A percentile compares a stretch with the other conserved stretches of the same genome.
Evolutionary conservation across 2,329 filamentous ascomycete species (phyloP).

Genomic region (Colletotrichum euphorbiae): DNA sequence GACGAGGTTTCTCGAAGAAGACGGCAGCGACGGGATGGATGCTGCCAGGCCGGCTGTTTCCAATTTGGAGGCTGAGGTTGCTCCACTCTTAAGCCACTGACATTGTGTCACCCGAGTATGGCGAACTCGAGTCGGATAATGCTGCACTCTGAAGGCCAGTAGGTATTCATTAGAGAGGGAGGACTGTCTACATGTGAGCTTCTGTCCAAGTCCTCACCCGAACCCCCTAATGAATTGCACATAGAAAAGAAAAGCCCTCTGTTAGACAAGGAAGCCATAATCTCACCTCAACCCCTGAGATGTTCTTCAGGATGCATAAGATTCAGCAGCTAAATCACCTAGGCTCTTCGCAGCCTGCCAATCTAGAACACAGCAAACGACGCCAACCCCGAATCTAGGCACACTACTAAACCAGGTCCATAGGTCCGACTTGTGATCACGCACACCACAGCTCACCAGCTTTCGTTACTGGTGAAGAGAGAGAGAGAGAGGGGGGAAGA

Average conservation of each 20-base stretch:
- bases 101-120: background rate
- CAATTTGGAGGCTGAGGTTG: conserved; percentile 41
- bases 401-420: background rate
- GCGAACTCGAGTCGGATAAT: background rate
- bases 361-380: background rate
- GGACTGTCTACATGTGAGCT: background rate
- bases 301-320: too few species aligned
- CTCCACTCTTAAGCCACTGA: background rate
- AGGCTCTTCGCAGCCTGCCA: too few species aligned
- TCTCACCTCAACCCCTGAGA: too few species aligned
- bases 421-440: conserved; percentile 5
- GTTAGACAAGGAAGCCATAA: too few species aligned
- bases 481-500: too few species aligned
- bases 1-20: conserved; percentile 48
- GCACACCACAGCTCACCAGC: background rate
- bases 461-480: background rate
- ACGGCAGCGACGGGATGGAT: conserved; percentile 45
- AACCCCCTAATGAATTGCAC: too few species aligned
- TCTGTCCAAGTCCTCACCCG: too few species aligned
- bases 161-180: background rate
- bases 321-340: too few species aligned
- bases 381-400: background rate
- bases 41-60: conserved; percentile 43
- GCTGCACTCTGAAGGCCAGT: background rate
- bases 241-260: too few species aligned